Conservation (phyloP, 208 protist genomes). For the Leishmania braziliensis region DNA sequence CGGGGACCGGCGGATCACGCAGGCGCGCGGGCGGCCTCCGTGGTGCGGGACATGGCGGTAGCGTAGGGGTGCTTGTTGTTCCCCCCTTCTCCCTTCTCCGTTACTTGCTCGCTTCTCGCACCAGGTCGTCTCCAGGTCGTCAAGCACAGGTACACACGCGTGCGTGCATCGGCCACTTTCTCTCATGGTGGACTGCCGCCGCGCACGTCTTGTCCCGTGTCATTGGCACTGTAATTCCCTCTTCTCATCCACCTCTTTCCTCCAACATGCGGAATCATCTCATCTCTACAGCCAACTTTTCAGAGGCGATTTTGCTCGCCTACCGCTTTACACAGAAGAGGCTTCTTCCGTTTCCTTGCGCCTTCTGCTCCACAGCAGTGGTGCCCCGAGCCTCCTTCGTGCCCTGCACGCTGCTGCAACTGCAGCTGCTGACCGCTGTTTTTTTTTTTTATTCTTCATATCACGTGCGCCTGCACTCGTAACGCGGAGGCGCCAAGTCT, state of each 20-base stretch:
- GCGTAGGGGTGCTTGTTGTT: background rate
- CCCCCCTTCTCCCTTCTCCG: background rate
- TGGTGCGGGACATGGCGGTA: conserved; percentile 95
- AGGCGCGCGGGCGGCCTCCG: conserved; percentile 94
- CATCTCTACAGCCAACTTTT: background rate
- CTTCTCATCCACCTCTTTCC: background rate
- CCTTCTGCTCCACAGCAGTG: background rate
- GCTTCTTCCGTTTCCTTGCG: background rate
- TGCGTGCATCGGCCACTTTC: background rate
- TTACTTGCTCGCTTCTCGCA: background rate
- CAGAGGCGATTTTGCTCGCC: background rate
- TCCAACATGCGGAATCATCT: background rate
- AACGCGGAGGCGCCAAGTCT: background rate
- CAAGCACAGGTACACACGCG: background rate
- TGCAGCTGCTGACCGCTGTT: background rate
- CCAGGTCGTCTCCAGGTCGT: background rate
- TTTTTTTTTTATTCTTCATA: background rate
- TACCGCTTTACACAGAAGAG: background rate
- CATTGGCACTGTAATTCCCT: background rate
- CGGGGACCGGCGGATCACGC: conserved; percentile 37
- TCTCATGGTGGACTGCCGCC: background rate
- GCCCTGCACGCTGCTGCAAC: background rate
- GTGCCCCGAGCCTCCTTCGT: background rate
- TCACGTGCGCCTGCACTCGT: background rate
- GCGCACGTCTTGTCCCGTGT: background rate